Base-by-base conservation (phyloP, 2,329 filamentous ascomycete genomes). In the Pseudocercospora fuligena region DNA sequence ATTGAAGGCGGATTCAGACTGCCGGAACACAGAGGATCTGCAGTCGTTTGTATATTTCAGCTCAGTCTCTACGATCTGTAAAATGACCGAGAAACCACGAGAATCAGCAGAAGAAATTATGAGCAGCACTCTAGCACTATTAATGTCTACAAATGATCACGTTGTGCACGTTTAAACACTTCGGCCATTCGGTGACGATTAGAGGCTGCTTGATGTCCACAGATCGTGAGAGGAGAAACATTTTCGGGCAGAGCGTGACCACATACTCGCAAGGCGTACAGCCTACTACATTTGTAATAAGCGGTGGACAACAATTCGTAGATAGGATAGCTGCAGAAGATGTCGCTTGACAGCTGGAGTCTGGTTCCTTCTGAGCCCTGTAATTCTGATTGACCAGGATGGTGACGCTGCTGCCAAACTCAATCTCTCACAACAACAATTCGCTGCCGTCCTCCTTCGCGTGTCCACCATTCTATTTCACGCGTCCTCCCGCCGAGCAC, bases 401-500 rank as follows among this genome's bases (percentile, higher is more conserved):
- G 40, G 40, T 43, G 40, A 43, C 40, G 40, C 16, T 19, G 11
- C 47, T 51, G 47, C 47, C 47, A 51, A 51, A 43, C 14, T 43
- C 40, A 40, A 40, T 40, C 36, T 40, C 36, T n/a, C 6, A 40
- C 36, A 40, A 40, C 36, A 9, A 40, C 46, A 23, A 23, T 9
- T 49, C 46, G 46, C 46, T 23, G n/a, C 46, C 23, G 46, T 49
- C 5, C 19, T 49, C 23, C 23, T 25, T 51, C 51, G 51, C 51
- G 51, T 54, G 51, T 54, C 51, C 14, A 25, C 51, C 21, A 54
- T 27, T 27, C 14, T n/a, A 25, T 29, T 29, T 31, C 51, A 54
- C 25, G 54, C 54, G 31, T 58, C 54, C 29, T 9, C 27, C 56
- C 56, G 56, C 56, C 56, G 56, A 43, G 56, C 56, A 58, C 31